Evolutionary conservation across 108 stramenopile genomes (phyloP).

Genomic region (Pseudonitzschia pungens): DNA sequence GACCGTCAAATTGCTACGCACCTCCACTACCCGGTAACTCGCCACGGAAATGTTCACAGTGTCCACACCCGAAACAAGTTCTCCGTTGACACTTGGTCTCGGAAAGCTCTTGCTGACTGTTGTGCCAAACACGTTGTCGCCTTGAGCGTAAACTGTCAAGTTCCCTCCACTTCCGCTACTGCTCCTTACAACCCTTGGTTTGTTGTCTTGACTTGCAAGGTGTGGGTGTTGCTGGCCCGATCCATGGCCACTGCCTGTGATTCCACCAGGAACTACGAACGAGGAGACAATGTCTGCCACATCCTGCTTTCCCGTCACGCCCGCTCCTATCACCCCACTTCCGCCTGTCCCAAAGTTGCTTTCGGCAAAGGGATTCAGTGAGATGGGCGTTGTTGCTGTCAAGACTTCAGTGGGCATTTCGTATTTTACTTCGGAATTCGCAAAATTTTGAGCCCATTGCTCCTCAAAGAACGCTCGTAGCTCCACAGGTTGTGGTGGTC

Average conservation of each 20-base stretch:
- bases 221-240: constrained; percentile 22
- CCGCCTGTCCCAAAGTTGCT: constrained; percentile 41
- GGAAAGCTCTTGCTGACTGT: constrained; percentile 86
- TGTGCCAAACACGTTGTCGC: constrained; percentile 87
- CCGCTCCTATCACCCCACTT: constrained; percentile 3
- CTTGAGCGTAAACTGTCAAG: constrained; percentile 62
- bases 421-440: constrained; percentile 78
- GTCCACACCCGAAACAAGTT: constrained; percentile 55
- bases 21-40: constrained; percentile 87
- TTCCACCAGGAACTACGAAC: constrained; percentile 35
- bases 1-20: constrained; percentile 18
- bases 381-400: constrained; percentile 78
- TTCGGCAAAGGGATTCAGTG: constrained; percentile 73
- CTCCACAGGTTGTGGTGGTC: constrained; percentile 91
- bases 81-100: constrained; percentile 45
- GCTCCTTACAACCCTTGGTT: constrained; percentile 22
- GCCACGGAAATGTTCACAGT: constrained; percentile 85
- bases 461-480: constrained; percentile 89
- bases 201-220: constrained; percentile 27
- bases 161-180: constrained; percentile 49
- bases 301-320: constrained; percentile 26
- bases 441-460: constrained; percentile 92
- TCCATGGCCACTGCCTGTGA: not conserved
- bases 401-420: constrained; percentile 72
- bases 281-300: constrained; percentile 65